Evolutionary conservation across 2,329 filamentous ascomycete genomes (phyloP).

Genomic region (Samsoniella hepiali): DNA sequence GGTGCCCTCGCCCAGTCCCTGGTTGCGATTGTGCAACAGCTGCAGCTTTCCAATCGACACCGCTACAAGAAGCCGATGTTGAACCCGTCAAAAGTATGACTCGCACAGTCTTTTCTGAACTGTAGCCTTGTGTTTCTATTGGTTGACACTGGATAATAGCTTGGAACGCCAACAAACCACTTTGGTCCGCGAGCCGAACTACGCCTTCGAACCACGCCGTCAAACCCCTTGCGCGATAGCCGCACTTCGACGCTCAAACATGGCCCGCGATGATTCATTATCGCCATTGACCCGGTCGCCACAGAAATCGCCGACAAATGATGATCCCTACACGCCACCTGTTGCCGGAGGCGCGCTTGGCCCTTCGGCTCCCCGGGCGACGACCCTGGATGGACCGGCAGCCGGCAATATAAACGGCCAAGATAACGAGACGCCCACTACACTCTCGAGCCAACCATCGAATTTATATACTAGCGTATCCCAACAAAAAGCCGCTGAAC

Average conservation of each 20-base stretch:
- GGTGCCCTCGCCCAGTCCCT: neutral
- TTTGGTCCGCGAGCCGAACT: neutral
- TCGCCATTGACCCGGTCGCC: constrained; percentile 26
- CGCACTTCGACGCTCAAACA: constrained; percentile 6
- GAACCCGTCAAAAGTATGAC: neutral
- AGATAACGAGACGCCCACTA: neutral
- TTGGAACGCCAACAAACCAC: neutral
- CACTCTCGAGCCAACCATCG: neutral
- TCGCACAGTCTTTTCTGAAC: neutral
- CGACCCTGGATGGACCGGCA: neutral
- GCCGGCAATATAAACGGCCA: neutral
- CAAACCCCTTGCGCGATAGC: neutral
- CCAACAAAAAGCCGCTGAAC: neutral
- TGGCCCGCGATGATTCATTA: constrained; percentile 25
- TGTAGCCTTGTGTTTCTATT: neutral
- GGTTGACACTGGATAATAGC: neutral
- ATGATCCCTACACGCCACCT: constrained; percentile 26
- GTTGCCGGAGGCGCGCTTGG: constrained; percentile 38
- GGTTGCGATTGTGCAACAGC: constrained; percentile 1
- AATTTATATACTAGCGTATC: neutral
- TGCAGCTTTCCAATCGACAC: neutral
- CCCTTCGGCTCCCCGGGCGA: neutral
- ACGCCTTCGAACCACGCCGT: neutral
- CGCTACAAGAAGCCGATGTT: neutral
- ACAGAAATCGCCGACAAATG: constrained; percentile 22